Evolutionary conservation across 805 yeast species (phyloP), one percentile per base, ranked within the genome.

Genomic region (Pichia phayaonensis): DNA sequence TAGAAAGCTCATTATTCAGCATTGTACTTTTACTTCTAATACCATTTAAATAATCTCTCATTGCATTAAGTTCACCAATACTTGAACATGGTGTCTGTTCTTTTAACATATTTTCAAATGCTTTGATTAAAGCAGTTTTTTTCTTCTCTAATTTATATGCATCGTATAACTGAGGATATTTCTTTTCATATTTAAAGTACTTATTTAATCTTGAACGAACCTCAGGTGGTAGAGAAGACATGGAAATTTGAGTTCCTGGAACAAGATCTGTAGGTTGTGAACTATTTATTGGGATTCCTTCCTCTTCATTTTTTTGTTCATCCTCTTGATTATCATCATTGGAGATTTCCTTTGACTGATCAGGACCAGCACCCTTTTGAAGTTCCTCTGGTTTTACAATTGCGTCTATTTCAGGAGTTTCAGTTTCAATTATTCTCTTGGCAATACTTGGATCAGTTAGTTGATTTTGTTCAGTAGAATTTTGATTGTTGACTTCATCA

Each of bases 101-200:
- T 47, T 78, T 73, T 52, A 92, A 68, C 15, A 85, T 77, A 50
- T 71, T 79, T 61, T 89, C 97, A 57, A 90, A 84, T 0, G 70
- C 60, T 5, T 62, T 71, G 10, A 90, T 75, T 42, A 83, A 72
- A 44, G 77, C 83, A 1, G 75, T 70, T 58, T 83, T 85, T 46
- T 76, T 72, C 68, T 86, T 88, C 64, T 90, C 97, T 1, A 75
- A 70, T 61, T 89, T 86, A 69, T 88, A 94, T 0, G 98, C 97
- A 42, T 84, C 84, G 46, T 90, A 74, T 16, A 92, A 71, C 42
- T 81, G 70, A 0, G 99, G 99, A 62, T 94, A 92, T 64, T 89
- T 90, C 46, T 84, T 85, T 64, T 92, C 98, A 65, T 90, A 92
- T 64, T 89, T 90, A 50, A 76, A 80, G 61, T 86, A 87, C 69